A percentile compares a stretch with the other conserved stretches of the same genome.
These are phyloP conservation scores for Pichia cactophila DNA, from an alignment of 1,139 yeast species.

Conservation along the genomic window DNA sequence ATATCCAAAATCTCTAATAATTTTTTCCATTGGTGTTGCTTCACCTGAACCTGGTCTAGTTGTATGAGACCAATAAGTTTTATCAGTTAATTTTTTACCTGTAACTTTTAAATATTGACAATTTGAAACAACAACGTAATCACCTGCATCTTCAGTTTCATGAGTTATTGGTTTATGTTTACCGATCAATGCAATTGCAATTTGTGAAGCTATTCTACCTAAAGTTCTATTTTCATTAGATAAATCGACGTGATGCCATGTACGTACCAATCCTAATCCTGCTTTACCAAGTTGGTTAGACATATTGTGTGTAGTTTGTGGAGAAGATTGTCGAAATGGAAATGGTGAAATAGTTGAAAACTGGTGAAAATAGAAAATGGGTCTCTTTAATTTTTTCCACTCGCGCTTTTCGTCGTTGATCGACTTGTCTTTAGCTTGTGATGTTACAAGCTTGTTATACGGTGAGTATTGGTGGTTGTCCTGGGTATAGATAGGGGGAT, in stretches of 20 bases:
- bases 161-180: conserved; percentile 91
- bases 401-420: too few species aligned
- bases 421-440: too few species aligned
- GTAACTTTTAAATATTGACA: conserved; percentile 74
- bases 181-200: conserved; percentile 85
- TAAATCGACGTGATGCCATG: conserved; percentile 95
- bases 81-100: conserved; percentile 76
- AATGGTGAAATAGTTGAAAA: too few species aligned
- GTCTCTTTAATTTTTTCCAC: too few species aligned
- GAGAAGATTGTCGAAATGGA: too few species aligned
- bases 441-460: too few species aligned
- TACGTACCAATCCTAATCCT: conserved; percentile 50
- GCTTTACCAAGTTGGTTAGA: conserved; percentile 49
- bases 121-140: conserved; percentile 93
- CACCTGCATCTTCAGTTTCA: conserved; percentile 70
- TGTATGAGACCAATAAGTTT: conserved; percentile 87
- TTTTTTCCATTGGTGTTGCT: conserved; percentile 71
- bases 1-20: conserved; percentile 75
- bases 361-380: too few species aligned
- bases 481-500: too few species aligned
- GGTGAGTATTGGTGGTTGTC: too few species aligned
- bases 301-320: conserved; percentile 27
- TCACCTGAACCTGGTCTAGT: conserved; percentile 86
- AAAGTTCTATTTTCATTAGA: conserved; percentile 77
- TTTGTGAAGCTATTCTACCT: conserved; percentile 86